Base-by-base conservation (phyloP, 2,329 filamentous ascomycete genomes). In the Esteya vermicola region DNA sequence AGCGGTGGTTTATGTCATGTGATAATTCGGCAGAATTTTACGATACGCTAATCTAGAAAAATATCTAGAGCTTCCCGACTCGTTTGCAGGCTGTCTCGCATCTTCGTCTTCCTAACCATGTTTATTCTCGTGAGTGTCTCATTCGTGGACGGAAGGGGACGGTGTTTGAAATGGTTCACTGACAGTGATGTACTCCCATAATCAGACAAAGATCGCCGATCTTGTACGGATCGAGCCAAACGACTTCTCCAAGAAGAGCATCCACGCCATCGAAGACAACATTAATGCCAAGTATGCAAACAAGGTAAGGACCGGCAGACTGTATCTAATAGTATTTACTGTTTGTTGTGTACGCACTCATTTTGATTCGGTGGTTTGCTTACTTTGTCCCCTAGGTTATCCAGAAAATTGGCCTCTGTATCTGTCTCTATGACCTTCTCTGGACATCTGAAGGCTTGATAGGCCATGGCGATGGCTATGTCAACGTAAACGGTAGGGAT, bases 241-340 rank as follows among this genome's bases (percentile, higher is more conserved):
- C 52, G 84, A 95, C 56, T 94, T 96, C 55, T 72, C 78, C 45
- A 91, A 91, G 59, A 70, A 76, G 45, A 93, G 84, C 54, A 72
- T 76, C 25, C 73, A 86, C 47, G 85, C 86, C 1, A 85, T 98
- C 47, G 86, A 95, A 61, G 88, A 98, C 63, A 91, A 91, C 52
- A 91, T 98, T 63, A 96, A 98, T 57, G 72, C 78, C 47, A 98
- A 98, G 62, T 98, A 95, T 60, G 78, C 89, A 44, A 95, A 98
- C 63, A 91, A 89, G 61, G 81, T 85, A n/a, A 23, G 13, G n/a
- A n/a, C n/a, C n/a, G n/a, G n/a, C n/a, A n/a, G n/a, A n/a, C n/a
- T n/a, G n/a, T n/a, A n/a, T n/a, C n/a, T 33, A 10, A 13, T n/a
- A 5, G 4, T 8, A 7, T 16, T 9, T 16, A 7, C 13, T 14